Evolutionary conservation across 768 basidiomycete species (phyloP).

Genomic region (Trametopsis cervina): DNA sequence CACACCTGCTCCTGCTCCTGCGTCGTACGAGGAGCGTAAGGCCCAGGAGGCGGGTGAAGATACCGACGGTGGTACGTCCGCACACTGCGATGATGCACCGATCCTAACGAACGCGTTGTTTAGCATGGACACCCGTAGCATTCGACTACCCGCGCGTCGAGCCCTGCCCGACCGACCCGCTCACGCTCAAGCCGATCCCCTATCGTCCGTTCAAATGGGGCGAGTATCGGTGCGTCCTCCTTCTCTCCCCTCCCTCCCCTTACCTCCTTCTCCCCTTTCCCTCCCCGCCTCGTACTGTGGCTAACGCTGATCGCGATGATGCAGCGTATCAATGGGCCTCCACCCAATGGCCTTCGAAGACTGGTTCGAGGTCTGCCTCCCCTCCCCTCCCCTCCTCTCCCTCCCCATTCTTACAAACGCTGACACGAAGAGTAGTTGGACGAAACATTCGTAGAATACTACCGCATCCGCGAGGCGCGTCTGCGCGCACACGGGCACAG

Average conservation of each 20-base stretch:
- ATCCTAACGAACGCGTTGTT: too few relatives aligned
- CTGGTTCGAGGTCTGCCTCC: conserved; percentile 78
- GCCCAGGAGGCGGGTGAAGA: too few relatives aligned
- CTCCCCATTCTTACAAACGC: too few relatives aligned
- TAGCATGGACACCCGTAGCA: conserved; percentile 46
- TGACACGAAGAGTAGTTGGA: conserved; percentile 60
- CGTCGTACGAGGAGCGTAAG: too few relatives aligned
- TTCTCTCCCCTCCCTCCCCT: neutral
- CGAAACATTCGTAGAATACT: conserved; percentile 44
- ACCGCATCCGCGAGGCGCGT: conserved; percentile 52
- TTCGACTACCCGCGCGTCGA: conserved; percentile 48
- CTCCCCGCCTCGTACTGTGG: neutral
- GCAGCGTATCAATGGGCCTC: conserved; percentile 64
- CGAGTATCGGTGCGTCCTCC: conserved; percentile 46
- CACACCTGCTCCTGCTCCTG: too few relatives aligned
- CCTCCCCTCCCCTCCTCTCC: too few relatives aligned
- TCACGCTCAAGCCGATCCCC: conserved; percentile 46
- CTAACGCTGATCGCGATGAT: neutral
- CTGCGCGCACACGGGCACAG: conserved; percentile 42
- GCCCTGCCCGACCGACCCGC: conserved; percentile 32
- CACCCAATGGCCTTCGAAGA: conserved; percentile 60
- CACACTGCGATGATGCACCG: too few relatives aligned
- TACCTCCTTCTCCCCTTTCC: neutral
- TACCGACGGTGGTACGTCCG: too few relatives aligned
- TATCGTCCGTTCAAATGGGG: conserved; percentile 64